Conservation (phyloP, 2,329 filamentous ascomycete species). For the Arachnopeziza araneosa region DNA sequence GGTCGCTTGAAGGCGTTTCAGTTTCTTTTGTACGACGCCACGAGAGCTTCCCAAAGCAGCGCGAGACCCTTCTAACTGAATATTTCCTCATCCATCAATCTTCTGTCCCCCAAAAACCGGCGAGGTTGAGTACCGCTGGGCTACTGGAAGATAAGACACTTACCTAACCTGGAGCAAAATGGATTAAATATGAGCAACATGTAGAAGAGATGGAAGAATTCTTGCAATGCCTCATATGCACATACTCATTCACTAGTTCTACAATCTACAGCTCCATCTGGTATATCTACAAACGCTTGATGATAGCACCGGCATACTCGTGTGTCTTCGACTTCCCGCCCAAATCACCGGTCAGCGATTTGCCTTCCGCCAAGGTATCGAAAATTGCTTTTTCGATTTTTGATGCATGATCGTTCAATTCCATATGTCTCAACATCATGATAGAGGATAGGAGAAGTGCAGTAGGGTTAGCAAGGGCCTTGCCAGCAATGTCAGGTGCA, state of each 20-base stretch:
- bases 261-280: neutral
- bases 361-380: slow-evolving; percentile 91
- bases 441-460: slow-evolving; percentile 91
- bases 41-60: too few species aligned
- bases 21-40: neutral
- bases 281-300: slow-evolving; percentile 40
- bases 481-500: slow-evolving; percentile 92
- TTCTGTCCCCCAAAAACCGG: too few species aligned
- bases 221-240: neutral
- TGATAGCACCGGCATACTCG: slow-evolving; percentile 92
- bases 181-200: too few species aligned
- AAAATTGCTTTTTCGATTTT: slow-evolving; percentile 95
- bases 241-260: neutral
- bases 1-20: neutral
- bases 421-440: slow-evolving; percentile 99
- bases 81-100: too few species aligned
- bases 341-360: slow-evolving; percentile 90
- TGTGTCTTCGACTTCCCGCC: slow-evolving; percentile 93
- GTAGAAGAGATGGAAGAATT: neutral
- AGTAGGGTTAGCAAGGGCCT: slow-evolving; percentile 94
- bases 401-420: slow-evolving; percentile 73
- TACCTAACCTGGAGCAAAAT: too few species aligned
- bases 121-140: too few species aligned
- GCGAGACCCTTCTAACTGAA: too few species aligned
- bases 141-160: too few species aligned